phyloP scores from a whole-genome alignment of 345 rosid species.

The Capsella bursapastoris region DNA sequence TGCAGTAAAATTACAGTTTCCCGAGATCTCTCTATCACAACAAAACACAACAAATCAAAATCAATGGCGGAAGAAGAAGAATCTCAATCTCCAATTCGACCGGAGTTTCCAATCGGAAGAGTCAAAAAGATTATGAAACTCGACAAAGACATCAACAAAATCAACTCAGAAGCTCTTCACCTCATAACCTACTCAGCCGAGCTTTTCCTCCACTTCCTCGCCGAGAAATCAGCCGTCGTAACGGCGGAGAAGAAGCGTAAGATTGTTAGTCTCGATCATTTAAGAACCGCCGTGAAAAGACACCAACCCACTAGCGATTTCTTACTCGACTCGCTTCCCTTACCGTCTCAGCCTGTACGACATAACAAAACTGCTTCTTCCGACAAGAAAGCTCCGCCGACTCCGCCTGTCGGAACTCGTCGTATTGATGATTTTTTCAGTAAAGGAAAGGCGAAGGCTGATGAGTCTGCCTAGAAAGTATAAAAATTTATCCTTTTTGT shows the following conservation, averaged over 20 bases:
- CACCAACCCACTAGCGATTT: conserved; percentile 85
- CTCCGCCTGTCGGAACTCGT: conserved; percentile 56
- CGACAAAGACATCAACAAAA: conserved; percentile 84
- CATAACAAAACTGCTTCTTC: conserved; percentile 27
- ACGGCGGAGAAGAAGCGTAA: conserved; percentile 73
- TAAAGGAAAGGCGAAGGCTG: conserved; percentile 43
- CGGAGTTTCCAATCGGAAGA: conserved; percentile 67
- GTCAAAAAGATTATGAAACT: conserved; percentile 85
- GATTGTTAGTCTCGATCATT: conserved; percentile 67
- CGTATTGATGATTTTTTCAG: conserved; percentile 73
- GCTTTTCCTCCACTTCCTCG: conserved; percentile 74
- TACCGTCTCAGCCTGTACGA: conserved; percentile 49
- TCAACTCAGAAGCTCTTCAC: conserved; percentile 80
- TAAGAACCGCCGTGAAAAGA: conserved; percentile 68
- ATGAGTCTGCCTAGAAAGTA: conserved; percentile 10
- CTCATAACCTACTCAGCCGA: conserved; percentile 64
- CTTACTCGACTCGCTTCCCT: conserved; percentile 82
- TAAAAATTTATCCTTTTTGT: neutral
- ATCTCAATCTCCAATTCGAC: conserved; percentile 31
- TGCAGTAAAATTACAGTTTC: neutral
- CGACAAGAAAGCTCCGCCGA: conserved; percentile 38
- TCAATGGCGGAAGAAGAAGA: conserved; percentile 70
- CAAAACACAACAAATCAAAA: neutral
- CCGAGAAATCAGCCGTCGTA: conserved; percentile 65
- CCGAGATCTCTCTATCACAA: neutral